Evolutionary conservation across 2,329 filamentous ascomycete genomes (phyloP), one percentile per base, ranked within the genome.

Genomic region (Truncatella angustata): DNA sequence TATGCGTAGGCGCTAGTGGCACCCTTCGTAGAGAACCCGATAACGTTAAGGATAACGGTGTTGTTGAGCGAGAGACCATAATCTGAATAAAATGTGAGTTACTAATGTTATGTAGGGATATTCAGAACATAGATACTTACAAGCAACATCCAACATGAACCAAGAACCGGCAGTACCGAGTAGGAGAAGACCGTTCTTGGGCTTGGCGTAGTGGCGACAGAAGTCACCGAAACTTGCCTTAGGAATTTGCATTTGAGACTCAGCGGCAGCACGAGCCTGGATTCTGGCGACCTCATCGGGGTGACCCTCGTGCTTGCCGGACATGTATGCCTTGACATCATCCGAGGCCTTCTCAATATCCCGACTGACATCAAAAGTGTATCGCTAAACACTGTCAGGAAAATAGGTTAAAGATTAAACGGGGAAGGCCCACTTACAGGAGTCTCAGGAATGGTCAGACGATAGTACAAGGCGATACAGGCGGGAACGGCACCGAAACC

Each of bases 141-240:
- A 49, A 90, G 84, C 70, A 51, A 66, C 63, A 42, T 67, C 65
- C 32, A 65, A 54, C 23, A 88, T 81, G 70, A 92, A 93, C 90
- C 90, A 95, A 2, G 90, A 93, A 36, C 87, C 86, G 11, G 89
- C 87, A 11, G 89, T 93, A n/a, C 88, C 88, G 37, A 91, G 74
- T 0, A 91, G 80, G 14, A 91, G 78, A 64, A 85, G 83, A 50
- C 80, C 84, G 66, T 93, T 86, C 73, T 84, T 88, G 76, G 81
- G 84, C 64, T 86, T 81, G 53, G 76, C 67, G 69, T 91, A 93
- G 73, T 93, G 86, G 30, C 68, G 69, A 69, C 75, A 66, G 73
- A 94, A 94, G 70, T 95, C 90, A 18, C 62, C 57, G 77, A 81
- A 90, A 58, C 84, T 85, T 34, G 89, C 87, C 74, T 89, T 87